Conservation (phyloP, 441 rosid species). For the Mallotus japonicus region DNA sequence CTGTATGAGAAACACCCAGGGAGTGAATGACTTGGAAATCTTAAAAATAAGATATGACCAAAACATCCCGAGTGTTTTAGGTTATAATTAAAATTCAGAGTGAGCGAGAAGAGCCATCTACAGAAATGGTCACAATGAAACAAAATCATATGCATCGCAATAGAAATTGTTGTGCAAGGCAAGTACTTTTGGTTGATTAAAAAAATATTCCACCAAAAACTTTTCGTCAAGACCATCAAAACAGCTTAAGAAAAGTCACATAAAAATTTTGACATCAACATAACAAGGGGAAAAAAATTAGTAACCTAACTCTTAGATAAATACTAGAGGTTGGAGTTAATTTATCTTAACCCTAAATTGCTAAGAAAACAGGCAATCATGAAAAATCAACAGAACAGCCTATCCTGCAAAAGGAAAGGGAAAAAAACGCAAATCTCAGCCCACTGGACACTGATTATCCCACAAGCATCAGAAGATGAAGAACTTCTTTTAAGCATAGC, state of each 20-base stretch:
- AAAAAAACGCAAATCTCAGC: constrained; percentile 36
- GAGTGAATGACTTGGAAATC: too few species aligned
- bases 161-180: neutral
- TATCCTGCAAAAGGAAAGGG: constrained; percentile 37
- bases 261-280: constrained; percentile 8
- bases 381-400: constrained; percentile 14
- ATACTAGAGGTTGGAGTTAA: constrained; percentile 10
- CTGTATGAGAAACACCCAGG: neutral
- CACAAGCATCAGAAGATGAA: constrained; percentile 54
- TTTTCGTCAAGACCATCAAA: neutral
- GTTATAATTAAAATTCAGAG: neutral
- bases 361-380: constrained; percentile 22
- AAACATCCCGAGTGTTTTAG: neutral
- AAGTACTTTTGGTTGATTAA: neutral
- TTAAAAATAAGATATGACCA: neutral
- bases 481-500: constrained; percentile 56
- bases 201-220: neutral
- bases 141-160: neutral
- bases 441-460: constrained; percentile 43
- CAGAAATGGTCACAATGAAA: neutral
- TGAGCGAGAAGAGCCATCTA: neutral
- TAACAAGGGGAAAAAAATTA: constrained; percentile 7
- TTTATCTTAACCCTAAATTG: constrained; percentile 29
- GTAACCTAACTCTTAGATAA: constrained; percentile 23
- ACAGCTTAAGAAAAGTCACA: neutral